phyloP scores from a whole-genome alignment of 2,329 filamentous ascomycete genomes.

The Fusarium sp. region DNA sequence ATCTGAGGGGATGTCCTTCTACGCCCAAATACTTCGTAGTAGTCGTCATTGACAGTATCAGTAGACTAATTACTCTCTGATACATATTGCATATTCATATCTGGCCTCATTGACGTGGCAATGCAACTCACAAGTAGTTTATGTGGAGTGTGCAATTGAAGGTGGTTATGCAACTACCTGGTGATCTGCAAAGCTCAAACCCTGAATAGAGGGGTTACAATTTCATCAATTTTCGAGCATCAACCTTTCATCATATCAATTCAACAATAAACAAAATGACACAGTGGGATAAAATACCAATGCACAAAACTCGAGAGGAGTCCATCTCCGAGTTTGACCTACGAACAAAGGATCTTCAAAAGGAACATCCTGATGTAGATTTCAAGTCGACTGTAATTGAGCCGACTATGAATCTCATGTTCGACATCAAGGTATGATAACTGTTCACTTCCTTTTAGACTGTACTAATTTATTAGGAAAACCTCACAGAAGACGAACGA shows the following conservation, averaged over 20 bases:
- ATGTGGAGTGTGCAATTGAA: background rate
- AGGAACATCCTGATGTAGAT: slow-evolving; percentile 34
- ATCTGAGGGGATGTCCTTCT: background rate
- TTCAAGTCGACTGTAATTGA: slow-evolving; percentile 33
- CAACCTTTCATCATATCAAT: slow-evolving; percentile 3
- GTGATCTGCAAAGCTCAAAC: slow-evolving; percentile 10
- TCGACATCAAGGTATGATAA: slow-evolving; percentile 28
- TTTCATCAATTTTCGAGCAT: slow-evolving; percentile 7
- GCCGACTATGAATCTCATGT: slow-evolving; percentile 41
- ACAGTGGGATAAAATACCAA: background rate
- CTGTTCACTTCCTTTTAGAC: rapidly evolving
- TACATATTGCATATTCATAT: background rate
- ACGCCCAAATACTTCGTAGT: background rate
- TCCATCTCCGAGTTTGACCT: slow-evolving; percentile 36
- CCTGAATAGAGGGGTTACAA: slow-evolving; percentile 10
- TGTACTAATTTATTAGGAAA: slow-evolving; percentile 17
- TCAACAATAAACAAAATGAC: slow-evolving; percentile 13
- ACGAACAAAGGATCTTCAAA: slow-evolving; percentile 23
- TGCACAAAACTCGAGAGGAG: slow-evolving; percentile 31
- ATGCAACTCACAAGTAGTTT: background rate
- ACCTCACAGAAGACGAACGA: slow-evolving; percentile 14
- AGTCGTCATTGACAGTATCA: background rate
- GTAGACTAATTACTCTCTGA: background rate
- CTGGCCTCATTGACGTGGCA: background rate
- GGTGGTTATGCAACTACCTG: slow-evolving; percentile 22